A percentile compares a stretch with the other conserved stretches of the same genome.
These are phyloP conservation scores for Cryoendolithus antarcticus DNA, from an alignment of 2,329 filamentous ascomycete genomes.

Conservation along the genomic window DNA sequence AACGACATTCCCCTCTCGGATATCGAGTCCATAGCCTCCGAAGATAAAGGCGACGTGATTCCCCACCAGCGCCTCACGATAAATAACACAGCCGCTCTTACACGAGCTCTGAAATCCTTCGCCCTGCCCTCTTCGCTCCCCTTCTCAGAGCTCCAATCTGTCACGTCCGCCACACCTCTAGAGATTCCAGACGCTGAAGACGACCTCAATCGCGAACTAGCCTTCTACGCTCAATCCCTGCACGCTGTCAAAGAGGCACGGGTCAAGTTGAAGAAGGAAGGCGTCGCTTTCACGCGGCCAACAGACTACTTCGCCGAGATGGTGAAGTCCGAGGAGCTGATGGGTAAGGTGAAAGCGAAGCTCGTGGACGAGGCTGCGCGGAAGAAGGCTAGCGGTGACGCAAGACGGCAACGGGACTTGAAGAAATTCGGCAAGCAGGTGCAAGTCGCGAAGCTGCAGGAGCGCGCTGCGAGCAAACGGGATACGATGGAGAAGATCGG, in stretches of 20 bases:
- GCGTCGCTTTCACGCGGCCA: conserved; percentile 74
- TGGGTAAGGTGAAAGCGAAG: conserved; percentile 92
- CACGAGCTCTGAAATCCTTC: conserved; percentile 68
- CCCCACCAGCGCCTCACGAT: conserved; percentile 90
- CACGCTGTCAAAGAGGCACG: conserved; percentile 65
- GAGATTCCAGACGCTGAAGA: conserved; percentile 76
- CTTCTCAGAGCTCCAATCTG: conserved; percentile 72
- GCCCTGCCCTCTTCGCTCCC: conserved; percentile 56
- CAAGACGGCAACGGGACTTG: conserved; percentile 79
- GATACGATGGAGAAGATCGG: conserved; percentile 94
- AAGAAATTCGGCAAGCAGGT: conserved; percentile 99
- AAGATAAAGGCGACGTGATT: conserved; percentile 75
- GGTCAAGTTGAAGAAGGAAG: conserved; percentile 64
- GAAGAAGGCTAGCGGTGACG: conserved; percentile 87
- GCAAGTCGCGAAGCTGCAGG: conserved; percentile 89
- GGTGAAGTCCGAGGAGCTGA: conserved; percentile 96
- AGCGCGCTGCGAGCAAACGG: conserved; percentile 82
- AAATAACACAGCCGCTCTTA: conserved; percentile 87
- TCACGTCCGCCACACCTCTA: conserved; percentile 56
- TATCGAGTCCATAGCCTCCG: conserved; percentile 63
- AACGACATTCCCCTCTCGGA: conserved; percentile 86
- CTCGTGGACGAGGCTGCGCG: conserved; percentile 80
- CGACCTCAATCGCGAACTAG: conserved; percentile 81
- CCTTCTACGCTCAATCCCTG: conserved; percentile 83
- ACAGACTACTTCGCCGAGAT: conserved; percentile 98